Evolutionary conservation across 352 stramenopile species (phyloP), one percentile per base, ranked within the genome.

Genomic region (Pythium insidiosum): DNA sequence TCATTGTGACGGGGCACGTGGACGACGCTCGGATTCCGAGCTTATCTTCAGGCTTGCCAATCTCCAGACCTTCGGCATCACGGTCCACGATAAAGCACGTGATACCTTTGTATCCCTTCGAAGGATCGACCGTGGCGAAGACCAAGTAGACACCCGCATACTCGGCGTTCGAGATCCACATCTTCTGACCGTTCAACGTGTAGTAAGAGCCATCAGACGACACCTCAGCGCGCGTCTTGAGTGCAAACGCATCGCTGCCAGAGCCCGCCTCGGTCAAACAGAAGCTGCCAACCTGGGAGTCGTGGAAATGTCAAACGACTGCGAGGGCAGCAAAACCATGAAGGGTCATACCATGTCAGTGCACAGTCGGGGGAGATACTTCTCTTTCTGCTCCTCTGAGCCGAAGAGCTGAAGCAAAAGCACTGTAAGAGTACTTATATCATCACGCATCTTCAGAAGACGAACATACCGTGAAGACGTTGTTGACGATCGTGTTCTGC

Each of bases 51-150:
- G 91, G 83, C 39, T 89, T 93, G 18, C 95, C 95, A 23, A 98
- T 90, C 56, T 88, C 76, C 23, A 99, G 64, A 19, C 94, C 90
- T 44, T 96, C 84, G 15, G 74, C 80, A 22, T 92, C 86, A 20
- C 93, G 81, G 65, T 98, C 93, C 4, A 99, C 93, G 57, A 98
- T 95, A 61, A 99, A 98, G 43, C 90, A 97, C 50, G 95, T 98
- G 52, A 99, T 98, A 30, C 95, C 95, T 67, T 97, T 98, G 81
- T 98, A 97, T 9, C 93, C 93, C 58, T 90, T 73, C 2, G 80
- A 87, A 37, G 65, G 73, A 63, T 98, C 84, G 7, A 81, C 79
- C 55, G 97, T 98, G 10, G 95, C 95, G 69, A 98, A 98, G 12
- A 98, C 91, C 26, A 98, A 68, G 66, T 97, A 98, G 1, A 98